Base-by-base conservation (phyloP, 345 rosid genomes). In the Citrus inodora region DNA sequence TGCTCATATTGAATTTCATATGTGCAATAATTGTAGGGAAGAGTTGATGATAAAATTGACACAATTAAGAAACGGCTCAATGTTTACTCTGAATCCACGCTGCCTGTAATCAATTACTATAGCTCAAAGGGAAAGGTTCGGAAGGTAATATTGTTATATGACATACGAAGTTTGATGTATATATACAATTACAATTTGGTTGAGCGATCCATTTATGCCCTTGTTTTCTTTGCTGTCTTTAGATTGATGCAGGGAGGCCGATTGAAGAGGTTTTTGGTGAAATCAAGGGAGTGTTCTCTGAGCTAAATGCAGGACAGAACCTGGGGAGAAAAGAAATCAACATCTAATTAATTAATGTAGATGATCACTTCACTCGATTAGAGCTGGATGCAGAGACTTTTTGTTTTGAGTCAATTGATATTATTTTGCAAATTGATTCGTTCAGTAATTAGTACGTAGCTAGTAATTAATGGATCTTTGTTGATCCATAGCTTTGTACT, bases 211-310 rank as follows among this genome's bases (percentile, higher is more conserved):
- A 13, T 14, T 22, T 46, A 19, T 37, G 10, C 19, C 35, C 17
- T 53, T 53, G 19, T 17, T 53, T 53, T 17, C 6, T 14, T 58
- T 51, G 71, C 16, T 53, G 67, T 19, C 70, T 30, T 38, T 48
- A 85, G 87, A 70, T 71, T 76, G 74, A 83, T 73, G 90, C 87
- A 8, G 61, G 77, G 71, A 83, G 79, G 59, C 66, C 86, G 9
- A 25, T 73, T n/a, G 73, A 83, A 21, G 84, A 85, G 69, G 85
- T 87, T 2, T 71, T 80, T 74, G 74, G 64, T 63, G 82, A 79
- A 25, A 84, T 82, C 6, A 87, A 76, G 76, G 74, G 16, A 10
- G 58, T 71, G 21, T 62, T 81, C 51, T 84, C 83, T 51, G 46
- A 71, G 76, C 28, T 76, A 33, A 67, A 40, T 6, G 38, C 32